These are phyloP conservation scores for Penicillium desertorum DNA, from an alignment of 495 filamentous ascomycete species.

Conservation along the genomic window DNA sequence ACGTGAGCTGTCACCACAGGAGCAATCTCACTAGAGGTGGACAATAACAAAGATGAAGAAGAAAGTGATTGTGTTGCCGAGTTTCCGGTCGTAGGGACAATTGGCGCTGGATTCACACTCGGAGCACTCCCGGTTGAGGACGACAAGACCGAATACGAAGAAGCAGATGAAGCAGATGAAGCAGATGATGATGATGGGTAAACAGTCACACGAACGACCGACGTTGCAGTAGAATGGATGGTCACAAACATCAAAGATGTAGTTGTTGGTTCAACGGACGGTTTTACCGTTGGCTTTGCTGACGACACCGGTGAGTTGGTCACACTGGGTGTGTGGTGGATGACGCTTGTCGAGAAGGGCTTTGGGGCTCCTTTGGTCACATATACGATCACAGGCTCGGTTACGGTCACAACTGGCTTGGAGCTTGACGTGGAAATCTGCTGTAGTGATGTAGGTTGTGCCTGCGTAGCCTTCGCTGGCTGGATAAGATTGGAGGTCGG, in stretches of 20 bases:
- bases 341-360: constrained; percentile 15
- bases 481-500: background rate
- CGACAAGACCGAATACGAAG: background rate
- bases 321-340: background rate
- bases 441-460: background rate
- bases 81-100: background rate
- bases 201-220: constrained; percentile 14
- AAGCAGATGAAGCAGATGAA: too few relatives aligned
- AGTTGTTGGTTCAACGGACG: background rate
- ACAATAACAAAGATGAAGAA: background rate
- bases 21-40: background rate
- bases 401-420: constrained; percentile 10
- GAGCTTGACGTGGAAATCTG: background rate
- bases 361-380: constrained; percentile 13
- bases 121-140: background rate
- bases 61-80: background rate
- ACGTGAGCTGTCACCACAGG: constrained; percentile 9
- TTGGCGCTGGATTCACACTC: background rate
- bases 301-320: background rate
- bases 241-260: background rate
- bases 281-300: background rate
- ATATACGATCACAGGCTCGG: constrained; percentile 17
- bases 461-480: background rate
- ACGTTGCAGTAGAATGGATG: background rate
- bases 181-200: constrained; percentile 6